Percentiles rank a stretch among this genome's conserved stretches.
Conservation (phyloP, 768 basidiomycete species). For the Tricholoma matsutake region DNA sequence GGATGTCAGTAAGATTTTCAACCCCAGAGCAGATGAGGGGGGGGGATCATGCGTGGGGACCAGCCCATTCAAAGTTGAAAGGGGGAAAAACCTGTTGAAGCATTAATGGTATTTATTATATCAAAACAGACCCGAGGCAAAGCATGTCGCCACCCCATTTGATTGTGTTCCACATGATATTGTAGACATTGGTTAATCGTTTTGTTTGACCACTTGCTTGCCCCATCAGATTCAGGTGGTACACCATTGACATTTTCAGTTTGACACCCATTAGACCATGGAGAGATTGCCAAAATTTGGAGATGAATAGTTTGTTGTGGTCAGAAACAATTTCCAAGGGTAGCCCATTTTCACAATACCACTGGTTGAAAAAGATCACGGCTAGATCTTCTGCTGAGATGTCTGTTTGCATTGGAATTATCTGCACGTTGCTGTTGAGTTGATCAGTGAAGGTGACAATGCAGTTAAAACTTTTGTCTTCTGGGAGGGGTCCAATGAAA, state of each 20-base stretch:
- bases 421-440: constrained; percentile 5
- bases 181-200: constrained; percentile 27
- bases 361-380: not conserved
- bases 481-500: no score
- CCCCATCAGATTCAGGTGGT: constrained; percentile 38
- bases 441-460: constrained; percentile 16
- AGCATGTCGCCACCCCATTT: constrained; percentile 27
- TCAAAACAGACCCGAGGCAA: constrained; percentile 27
- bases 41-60: not conserved
- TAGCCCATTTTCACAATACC: constrained; percentile 29
- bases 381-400: constrained; percentile 2
- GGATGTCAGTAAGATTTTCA: not conserved
- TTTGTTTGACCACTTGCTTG: constrained; percentile 30
- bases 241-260: constrained; percentile 29
- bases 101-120: no score
- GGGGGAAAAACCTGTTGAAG: constrained; percentile 27
- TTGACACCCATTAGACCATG: constrained; percentile 1
- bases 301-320: no score
- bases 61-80: constrained; percentile 29
- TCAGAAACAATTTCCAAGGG: constrained; percentile 24
- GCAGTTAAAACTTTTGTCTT: constrained; percentile 20
- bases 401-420: not conserved
- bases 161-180: constrained; percentile 27
- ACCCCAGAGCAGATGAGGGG: not conserved
- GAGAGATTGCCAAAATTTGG: constrained; percentile 30